Percentiles rank a stretch among this genome's conserved stretches.
Conservation (phyloP, 192 early-diverging fungal genomes). For the Funneliformis geosporum region DNA sequence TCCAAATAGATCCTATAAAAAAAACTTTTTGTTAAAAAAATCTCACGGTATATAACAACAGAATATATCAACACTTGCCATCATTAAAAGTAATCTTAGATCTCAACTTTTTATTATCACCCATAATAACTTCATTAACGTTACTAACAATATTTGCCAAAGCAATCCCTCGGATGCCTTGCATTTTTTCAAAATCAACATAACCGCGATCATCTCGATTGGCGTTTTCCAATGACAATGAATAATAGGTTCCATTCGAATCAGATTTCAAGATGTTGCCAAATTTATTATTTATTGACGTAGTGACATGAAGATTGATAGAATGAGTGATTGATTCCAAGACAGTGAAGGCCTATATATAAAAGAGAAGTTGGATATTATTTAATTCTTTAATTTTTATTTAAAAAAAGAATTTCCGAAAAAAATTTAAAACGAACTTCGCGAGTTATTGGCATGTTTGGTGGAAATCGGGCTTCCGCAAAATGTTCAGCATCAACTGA, state of each 20-base stretch:
- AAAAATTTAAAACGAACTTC: background rate
- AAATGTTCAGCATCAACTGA: slow-evolving; percentile 75
- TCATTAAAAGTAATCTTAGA: slow-evolving; percentile 89
- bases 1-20: background rate
- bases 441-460: slow-evolving; percentile 51
- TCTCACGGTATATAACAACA: background rate
- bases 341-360: slow-evolving; percentile 66
- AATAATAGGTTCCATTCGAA: slow-evolving; percentile 85
- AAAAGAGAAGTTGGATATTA: background rate
- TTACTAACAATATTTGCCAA: slow-evolving; percentile 87
- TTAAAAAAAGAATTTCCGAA: background rate
- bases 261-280: slow-evolving; percentile 92
- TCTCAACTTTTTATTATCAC: slow-evolving; percentile 64
- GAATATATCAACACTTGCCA: slow-evolving; percentile 42
- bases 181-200: slow-evolving; percentile 93
- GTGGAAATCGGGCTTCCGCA: slow-evolving; percentile 76
- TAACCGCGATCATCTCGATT: slow-evolving; percentile 71
- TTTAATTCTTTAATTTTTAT: no score
- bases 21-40: background rate
- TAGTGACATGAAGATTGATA: slow-evolving; percentile 69
- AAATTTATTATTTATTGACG: slow-evolving; percentile 62
- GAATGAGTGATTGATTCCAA: slow-evolving; percentile 64
- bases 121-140: slow-evolving; percentile 59
- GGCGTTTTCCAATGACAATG: slow-evolving; percentile 71
- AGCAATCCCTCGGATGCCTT: slow-evolving; percentile 80